phyloP scores from a whole-genome alignment of 208 protist species.

The Leishmania turanica region DNA sequence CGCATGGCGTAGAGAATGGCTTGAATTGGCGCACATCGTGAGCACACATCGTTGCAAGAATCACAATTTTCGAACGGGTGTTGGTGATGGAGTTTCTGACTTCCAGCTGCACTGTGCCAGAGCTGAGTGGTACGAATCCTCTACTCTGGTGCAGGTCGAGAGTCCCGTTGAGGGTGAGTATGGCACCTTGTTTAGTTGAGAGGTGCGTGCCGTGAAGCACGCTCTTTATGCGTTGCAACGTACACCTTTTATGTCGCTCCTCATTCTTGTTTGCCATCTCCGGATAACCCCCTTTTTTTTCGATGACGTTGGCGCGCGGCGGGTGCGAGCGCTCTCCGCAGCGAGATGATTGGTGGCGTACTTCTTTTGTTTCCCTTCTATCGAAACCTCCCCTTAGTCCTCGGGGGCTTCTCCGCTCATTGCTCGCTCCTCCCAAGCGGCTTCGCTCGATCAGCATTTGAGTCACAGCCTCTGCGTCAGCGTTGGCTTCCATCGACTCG shows the following conservation, averaged over 20 bases:
- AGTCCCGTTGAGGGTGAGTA: background rate
- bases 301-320: background rate
- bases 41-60: background rate
- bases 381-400: background rate
- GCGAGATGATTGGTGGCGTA: background rate
- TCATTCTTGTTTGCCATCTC: background rate
- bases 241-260: background rate
- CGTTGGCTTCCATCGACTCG: background rate
- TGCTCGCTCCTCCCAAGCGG: background rate
- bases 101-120: background rate
- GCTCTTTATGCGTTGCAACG: background rate
- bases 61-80: background rate
- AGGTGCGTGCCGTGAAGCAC: too few relatives aligned
- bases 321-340: background rate
- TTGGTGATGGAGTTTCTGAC: background rate
- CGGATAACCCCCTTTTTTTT: background rate
- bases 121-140: background rate
- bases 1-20: background rate
- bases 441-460: background rate
- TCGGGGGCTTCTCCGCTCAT: background rate
- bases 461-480: background rate
- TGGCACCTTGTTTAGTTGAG: background rate
- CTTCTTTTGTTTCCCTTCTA: background rate
- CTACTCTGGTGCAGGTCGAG: background rate
- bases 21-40: background rate